A percentile compares a stretch with the other conserved stretches of the same genome.
These are phyloP conservation scores for Trichoderma breve DNA, from an alignment of 2,329 filamentous ascomycete species.

Conservation along the genomic window DNA sequence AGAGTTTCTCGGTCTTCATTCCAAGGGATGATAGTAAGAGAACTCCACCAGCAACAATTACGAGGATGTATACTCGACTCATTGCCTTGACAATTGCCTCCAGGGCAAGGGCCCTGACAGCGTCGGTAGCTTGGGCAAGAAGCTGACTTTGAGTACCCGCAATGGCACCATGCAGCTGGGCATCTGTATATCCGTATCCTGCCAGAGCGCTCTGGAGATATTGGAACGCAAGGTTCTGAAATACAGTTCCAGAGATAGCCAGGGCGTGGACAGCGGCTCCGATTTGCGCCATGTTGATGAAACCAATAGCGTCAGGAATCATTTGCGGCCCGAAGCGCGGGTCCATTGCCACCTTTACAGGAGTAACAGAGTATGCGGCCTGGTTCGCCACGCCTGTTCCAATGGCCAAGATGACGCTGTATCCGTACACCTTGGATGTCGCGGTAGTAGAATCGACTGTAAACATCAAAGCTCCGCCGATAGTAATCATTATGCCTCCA, in stretches of 20 bases:
- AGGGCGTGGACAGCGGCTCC: neutral
- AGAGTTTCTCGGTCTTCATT: neutral
- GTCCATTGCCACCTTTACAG: neutral
- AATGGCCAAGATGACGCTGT: neutral
- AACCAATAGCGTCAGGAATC: neutral
- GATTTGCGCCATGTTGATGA: neutral
- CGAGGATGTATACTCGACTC: neutral
- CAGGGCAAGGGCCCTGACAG: neutral
- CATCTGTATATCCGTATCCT: neutral
- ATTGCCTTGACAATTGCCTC: neutral
- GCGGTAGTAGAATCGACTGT: neutral
- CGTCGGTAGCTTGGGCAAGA: neutral
- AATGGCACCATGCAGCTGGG: neutral
- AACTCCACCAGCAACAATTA: neutral
- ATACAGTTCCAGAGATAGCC: neutral
- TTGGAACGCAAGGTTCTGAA: neutral
- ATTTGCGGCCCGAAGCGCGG: neutral
- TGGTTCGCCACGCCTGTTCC: neutral
- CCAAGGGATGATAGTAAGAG: neutral
- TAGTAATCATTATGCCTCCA: neutral
- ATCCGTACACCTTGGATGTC: neutral
- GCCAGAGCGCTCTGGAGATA: neutral
- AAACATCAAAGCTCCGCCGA: neutral
- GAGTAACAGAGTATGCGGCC: neutral
- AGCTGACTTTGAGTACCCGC: neutral